Evolutionary conservation across 192 early-diverging fungal species (phyloP).

Genomic region (Spizellomyces sp.): DNA sequence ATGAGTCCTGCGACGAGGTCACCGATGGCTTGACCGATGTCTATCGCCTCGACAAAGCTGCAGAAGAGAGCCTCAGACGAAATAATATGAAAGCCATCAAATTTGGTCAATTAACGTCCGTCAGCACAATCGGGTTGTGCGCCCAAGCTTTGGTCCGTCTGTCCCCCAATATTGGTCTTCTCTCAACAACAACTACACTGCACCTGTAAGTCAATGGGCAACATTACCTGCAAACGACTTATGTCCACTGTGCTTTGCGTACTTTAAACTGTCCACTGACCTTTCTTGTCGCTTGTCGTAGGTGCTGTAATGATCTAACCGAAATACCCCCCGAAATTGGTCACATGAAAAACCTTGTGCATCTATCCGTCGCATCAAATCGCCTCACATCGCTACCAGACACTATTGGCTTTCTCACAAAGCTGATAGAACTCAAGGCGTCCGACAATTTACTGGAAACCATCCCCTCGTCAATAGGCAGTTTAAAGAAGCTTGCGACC

Average conservation of each 20-base stretch:
- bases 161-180: slow-evolving; percentile 71
- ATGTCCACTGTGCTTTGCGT: not conserved
- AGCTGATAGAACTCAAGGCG: slow-evolving; percentile 67
- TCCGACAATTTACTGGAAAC: slow-evolving; percentile 62
- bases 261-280: no score
- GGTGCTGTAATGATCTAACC: slow-evolving; percentile 75
- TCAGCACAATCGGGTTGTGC: slow-evolving; percentile 61
- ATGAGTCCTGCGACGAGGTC: slow-evolving; percentile 10
- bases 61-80: not conserved
- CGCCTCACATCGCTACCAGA: slow-evolving; percentile 63
- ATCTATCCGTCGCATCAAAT: slow-evolving; percentile 69
- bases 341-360: slow-evolving; percentile 66
- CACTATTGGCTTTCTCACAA: slow-evolving; percentile 65
- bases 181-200: slow-evolving; percentile 61
- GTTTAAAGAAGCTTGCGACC: slow-evolving; percentile 64
- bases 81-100: slow-evolving; percentile 25
- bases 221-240: not conserved
- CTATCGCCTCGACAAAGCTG: not conserved
- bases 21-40: not conserved
- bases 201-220: slow-evolving; percentile 63
- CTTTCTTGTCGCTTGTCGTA: slow-evolving; percentile 33
- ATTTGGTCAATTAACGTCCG: slow-evolving; percentile 36
- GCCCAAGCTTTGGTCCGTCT: slow-evolving; percentile 59
- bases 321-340: slow-evolving; percentile 75
- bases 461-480: slow-evolving; percentile 66